Percentiles rank a stretch among this genome's conserved stretches.
phyloP scores from a whole-genome alignment of 192 early-diverging fungal genomes.

The Haplosporangium gracile region DNA sequence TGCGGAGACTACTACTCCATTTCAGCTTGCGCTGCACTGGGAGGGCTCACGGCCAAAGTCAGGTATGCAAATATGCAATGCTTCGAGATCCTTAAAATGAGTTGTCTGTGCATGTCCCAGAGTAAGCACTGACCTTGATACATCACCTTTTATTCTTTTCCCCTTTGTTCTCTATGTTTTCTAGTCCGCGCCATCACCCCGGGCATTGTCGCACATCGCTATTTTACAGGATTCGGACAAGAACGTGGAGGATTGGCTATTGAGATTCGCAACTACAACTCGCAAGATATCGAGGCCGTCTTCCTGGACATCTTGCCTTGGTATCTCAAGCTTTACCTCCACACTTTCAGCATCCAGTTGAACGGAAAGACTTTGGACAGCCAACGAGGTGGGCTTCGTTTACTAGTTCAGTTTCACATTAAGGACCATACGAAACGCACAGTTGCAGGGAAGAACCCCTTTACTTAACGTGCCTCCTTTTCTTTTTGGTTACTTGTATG shows the following conservation, averaged over 20 bases:
- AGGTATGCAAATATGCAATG: constrained; percentile 41
- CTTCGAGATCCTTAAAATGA: background rate
- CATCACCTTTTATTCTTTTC: too few species aligned
- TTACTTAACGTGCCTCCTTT: background rate
- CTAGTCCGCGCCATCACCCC: constrained; percentile 54
- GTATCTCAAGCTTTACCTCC: constrained; percentile 91
- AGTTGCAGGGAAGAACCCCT: too few species aligned
- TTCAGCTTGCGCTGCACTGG: constrained; percentile 69
- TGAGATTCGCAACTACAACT: constrained; percentile 77
- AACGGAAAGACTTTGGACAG: constrained; percentile 37
- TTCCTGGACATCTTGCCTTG: constrained; percentile 91
- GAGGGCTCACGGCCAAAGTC: constrained; percentile 58
- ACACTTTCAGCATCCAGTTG: constrained; percentile 79
- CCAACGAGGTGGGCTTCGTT: constrained; percentile 11
- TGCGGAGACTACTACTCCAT: constrained; percentile 13
- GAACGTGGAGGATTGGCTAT: constrained; percentile 87
- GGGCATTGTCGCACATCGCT: constrained; percentile 69
- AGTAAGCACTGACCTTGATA: background rate
- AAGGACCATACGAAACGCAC: background rate
- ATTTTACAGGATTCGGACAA: constrained; percentile 85
- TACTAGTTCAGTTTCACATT: too few species aligned
- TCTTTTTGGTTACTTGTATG: background rate
- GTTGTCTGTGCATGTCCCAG: background rate
- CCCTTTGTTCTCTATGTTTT: background rate
- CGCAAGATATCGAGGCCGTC: constrained; percentile 59